phyloP scores from a whole-genome alignment of 2,329 filamentous ascomycete species.

The Bipolaris gigantea region DNA sequence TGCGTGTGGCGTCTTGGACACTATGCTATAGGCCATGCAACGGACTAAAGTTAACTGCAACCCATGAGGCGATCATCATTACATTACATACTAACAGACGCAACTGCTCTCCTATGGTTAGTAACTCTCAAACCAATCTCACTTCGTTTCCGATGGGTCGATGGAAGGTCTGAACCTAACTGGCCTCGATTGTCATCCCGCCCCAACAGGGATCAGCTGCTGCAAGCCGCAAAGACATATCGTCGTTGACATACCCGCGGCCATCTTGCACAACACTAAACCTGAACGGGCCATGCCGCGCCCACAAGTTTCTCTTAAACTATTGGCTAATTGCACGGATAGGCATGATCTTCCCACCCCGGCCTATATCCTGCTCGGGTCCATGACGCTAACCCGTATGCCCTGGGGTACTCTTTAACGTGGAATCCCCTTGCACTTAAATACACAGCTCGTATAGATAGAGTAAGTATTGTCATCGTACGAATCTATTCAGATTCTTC shows the following conservation, averaged over 20 bases:
- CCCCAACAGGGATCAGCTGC: background rate
- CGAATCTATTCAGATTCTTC: background rate
- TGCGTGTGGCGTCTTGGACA: background rate
- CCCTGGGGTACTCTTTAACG: background rate
- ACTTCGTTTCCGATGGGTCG: background rate
- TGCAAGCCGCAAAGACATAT: background rate
- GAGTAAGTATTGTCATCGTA: background rate
- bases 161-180: background rate
- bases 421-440: background rate
- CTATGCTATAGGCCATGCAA: background rate
- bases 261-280: background rate
- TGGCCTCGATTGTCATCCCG: background rate
- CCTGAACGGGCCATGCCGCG: background rate
- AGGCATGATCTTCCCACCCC: slow-evolving; percentile 1
- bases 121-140: background rate
- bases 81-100: too few relatives aligned
- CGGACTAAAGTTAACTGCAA: too few relatives aligned
- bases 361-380: background rate
- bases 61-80: too few relatives aligned
- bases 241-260: slow-evolving; percentile 2
- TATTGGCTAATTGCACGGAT: slow-evolving; percentile 2
- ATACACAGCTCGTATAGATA: background rate
- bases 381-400: background rate
- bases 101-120: too few relatives aligned
- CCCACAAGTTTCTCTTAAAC: background rate